These are phyloP conservation scores for Pseudopyrenochaeta lycopersici DNA, from an alignment of 2,329 filamentous ascomycete species.

Conservation along the genomic window DNA sequence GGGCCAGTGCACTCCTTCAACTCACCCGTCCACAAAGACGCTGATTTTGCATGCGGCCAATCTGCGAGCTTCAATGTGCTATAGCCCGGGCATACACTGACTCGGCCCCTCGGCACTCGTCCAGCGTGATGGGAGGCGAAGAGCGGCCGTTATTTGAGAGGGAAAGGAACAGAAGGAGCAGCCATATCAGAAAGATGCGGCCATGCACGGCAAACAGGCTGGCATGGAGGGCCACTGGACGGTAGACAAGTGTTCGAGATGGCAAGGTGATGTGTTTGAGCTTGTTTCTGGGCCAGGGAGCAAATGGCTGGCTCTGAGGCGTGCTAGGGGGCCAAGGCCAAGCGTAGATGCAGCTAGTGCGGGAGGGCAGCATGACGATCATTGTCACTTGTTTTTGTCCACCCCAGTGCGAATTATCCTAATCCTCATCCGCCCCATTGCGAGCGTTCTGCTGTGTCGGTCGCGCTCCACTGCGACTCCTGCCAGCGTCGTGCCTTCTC, in stretches of 20 bases:
- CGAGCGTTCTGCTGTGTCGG: not conserved
- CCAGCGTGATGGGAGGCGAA: too few species aligned
- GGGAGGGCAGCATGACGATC: conserved; percentile 13
- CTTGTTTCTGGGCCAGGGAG: conserved; percentile 8
- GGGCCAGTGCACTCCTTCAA: not conserved
- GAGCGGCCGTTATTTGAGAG: too few species aligned
- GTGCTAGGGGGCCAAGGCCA: not conserved
- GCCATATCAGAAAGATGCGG: too few species aligned
- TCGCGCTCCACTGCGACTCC: not conserved
- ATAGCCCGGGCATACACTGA: too few species aligned
- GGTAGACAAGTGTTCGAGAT: not conserved
- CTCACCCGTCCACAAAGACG: too few species aligned
- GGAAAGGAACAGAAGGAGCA: too few species aligned
- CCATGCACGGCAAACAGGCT: too few species aligned
- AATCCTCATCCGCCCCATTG: not conserved
- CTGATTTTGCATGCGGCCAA: too few species aligned
- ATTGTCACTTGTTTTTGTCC: conserved; percentile 15
- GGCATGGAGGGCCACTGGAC: not conserved
- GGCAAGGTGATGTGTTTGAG: conserved; percentile 19
- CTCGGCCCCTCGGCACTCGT: too few species aligned
- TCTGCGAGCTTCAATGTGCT: too few species aligned
- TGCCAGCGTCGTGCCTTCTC: conserved; percentile 5
- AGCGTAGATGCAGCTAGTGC: not conserved
- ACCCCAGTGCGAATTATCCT: conserved; percentile 9
- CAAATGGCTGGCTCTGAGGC: not conserved